These are phyloP conservation scores for Ambrosiella cleistominuta DNA, from an alignment of 2,329 filamentous ascomycete genomes.

Conservation along the genomic window DNA sequence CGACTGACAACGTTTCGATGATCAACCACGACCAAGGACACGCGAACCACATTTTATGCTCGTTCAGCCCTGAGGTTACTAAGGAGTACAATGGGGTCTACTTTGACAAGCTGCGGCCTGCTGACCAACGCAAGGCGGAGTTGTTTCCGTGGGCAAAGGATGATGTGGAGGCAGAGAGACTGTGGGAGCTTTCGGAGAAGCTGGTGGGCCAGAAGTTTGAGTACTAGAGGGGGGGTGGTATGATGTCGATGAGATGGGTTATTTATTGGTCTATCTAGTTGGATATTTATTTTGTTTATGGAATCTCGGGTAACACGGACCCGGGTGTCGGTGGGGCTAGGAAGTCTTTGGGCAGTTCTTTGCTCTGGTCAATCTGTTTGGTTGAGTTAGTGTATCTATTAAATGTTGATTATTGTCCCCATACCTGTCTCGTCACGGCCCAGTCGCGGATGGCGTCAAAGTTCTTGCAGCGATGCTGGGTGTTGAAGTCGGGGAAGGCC, in stretches of 20 bases:
- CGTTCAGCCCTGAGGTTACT: neutral
- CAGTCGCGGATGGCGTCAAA: slow-evolving; percentile 35
- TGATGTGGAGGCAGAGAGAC: slow-evolving; percentile 11
- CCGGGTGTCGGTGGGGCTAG: slow-evolving; percentile 4
- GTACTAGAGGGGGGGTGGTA: neutral
- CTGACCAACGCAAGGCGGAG: neutral
- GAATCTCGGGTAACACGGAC: slow-evolving; percentile 9
- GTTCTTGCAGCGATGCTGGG: slow-evolving; percentile 39
- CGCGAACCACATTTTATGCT: neutral
- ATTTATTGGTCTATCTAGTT: neutral
- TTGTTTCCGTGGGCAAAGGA: slow-evolving; percentile 8
- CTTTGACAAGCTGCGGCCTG: neutral
- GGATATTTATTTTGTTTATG: neutral
- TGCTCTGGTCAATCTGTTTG: slow-evolving; percentile 7
- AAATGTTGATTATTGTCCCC: neutral
- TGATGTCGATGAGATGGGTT: neutral
- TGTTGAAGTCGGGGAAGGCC: slow-evolving; percentile 45
- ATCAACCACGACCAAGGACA: neutral
- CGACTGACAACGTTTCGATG: neutral
- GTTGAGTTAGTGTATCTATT: neutral
- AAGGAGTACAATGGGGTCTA: neutral
- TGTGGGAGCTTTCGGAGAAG: slow-evolving; percentile 14
- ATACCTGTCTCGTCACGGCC: slow-evolving; percentile 34
- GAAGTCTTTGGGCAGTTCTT: slow-evolving; percentile 11
- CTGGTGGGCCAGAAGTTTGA: slow-evolving; percentile 8